These are phyloP conservation scores for Fusarium incarnatum DNA, from an alignment of 2,329 filamentous ascomycete species.

Conservation along the genomic window DNA sequence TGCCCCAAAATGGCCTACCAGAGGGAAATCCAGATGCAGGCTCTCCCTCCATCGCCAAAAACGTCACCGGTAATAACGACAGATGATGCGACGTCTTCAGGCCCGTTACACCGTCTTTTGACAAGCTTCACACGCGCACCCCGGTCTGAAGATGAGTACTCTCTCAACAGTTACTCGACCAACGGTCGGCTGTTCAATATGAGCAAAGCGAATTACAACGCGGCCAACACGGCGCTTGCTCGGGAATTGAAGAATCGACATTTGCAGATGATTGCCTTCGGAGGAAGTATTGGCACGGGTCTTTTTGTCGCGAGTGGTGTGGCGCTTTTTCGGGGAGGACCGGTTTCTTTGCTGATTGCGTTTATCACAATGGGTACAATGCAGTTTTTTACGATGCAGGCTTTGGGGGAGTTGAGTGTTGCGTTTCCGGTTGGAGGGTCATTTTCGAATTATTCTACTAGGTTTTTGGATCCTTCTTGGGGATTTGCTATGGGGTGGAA, in stretches of 20 bases:
- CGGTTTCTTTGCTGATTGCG: slow-evolving; percentile 79
- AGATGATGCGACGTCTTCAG: background rate
- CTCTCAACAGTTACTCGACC: slow-evolving; percentile 21
- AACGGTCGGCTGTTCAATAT: slow-evolving; percentile 61
- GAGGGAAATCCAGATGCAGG: slow-evolving; percentile 36
- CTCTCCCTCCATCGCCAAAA: slow-evolving; percentile 14
- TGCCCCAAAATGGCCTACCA: slow-evolving; percentile 43
- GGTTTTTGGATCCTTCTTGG: slow-evolving; percentile 95
- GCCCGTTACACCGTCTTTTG: slow-evolving; percentile 17
- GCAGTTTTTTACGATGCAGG: slow-evolving; percentile 92
- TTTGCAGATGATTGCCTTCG: slow-evolving; percentile 60
- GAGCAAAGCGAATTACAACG: slow-evolving; percentile 73
- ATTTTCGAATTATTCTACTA: slow-evolving; percentile 90
- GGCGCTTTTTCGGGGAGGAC: slow-evolving; percentile 77
- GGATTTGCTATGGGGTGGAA: slow-evolving; percentile 97
- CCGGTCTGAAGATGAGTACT: slow-evolving; percentile 19
- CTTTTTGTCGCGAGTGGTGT: slow-evolving; percentile 88
- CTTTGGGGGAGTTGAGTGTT: slow-evolving; percentile 89
- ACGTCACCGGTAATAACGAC: background rate
- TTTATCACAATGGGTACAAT: slow-evolving; percentile 83
- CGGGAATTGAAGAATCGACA: slow-evolving; percentile 84
- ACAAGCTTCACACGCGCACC: slow-evolving; percentile 34
- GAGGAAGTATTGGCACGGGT: slow-evolving; percentile 87
- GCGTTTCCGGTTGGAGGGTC: slow-evolving; percentile 90
- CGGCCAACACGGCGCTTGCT: slow-evolving; percentile 78